phyloP scores from a whole-genome alignment of 345 rosid genomes.

The Litchi chinensis region DNA sequence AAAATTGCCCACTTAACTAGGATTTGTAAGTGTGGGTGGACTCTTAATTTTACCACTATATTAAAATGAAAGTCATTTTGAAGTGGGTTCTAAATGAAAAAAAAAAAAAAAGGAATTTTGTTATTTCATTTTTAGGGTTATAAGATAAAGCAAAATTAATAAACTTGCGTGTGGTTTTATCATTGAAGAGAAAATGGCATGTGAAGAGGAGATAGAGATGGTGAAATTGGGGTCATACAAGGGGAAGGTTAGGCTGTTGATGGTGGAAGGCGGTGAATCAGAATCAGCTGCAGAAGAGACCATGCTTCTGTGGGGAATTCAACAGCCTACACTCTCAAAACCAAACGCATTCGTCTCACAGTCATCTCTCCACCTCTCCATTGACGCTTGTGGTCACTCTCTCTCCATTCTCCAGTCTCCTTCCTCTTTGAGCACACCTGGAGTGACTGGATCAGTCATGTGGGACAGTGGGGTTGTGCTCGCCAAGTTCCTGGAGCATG shows the following conservation, averaged over 20 bases:
- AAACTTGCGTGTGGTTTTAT: too few relatives aligned
- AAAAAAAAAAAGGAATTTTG: too few relatives aligned
- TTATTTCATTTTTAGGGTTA: too few relatives aligned
- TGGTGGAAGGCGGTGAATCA: conserved; percentile 22
- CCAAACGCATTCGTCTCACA: conserved; percentile 84
- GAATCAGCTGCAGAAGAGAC: conserved; percentile 83
- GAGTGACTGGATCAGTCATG: conserved; percentile 92
- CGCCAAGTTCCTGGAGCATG: conserved; percentile 90
- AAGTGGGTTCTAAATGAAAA: too few relatives aligned
- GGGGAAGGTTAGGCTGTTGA: conserved; percentile 53
- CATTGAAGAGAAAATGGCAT: conserved; percentile 7
- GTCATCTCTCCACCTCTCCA: conserved; percentile 68
- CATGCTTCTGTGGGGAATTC: conserved; percentile 89
- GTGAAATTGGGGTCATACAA: conserved; percentile 56
- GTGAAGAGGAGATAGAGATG: conserved; percentile 24
- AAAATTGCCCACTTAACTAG: too few relatives aligned
- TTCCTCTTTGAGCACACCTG: conserved; percentile 78
- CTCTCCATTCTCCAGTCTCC: conserved; percentile 89
- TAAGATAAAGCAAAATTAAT: too few relatives aligned
- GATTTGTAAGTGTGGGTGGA: too few relatives aligned
- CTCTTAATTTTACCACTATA: too few relatives aligned
- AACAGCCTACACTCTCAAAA: conserved; percentile 70
- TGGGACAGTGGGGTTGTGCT: conserved; percentile 93
- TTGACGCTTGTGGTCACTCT: conserved; percentile 88
- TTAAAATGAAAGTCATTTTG: too few relatives aligned